A percentile compares a stretch with the other conserved stretches of the same genome.
Conservation (phyloP, 192 early-diverging fungal species). For the Linnemannia exigua region DNA sequence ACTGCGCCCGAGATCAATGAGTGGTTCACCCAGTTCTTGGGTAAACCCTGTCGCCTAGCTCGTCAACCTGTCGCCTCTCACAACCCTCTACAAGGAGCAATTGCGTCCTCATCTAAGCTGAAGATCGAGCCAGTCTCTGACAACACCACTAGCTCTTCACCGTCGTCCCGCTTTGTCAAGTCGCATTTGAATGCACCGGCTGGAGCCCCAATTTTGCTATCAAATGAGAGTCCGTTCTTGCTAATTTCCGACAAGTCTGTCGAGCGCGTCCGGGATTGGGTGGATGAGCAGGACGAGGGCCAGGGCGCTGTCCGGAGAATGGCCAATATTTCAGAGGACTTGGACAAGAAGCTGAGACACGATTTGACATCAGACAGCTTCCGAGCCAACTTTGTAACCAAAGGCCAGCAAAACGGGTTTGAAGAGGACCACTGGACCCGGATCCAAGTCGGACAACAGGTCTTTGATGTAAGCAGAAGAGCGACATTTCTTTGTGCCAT, state of each 20-base stretch:
- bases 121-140: neutral
- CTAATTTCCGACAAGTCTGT: conserved; percentile 74
- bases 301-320: conserved; percentile 44
- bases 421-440: conserved; percentile 76
- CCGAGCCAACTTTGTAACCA: conserved; percentile 79
- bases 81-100: neutral
- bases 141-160: neutral
- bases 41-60: conserved; percentile 57
- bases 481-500: neutral
- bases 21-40: conserved; percentile 63
- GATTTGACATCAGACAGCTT: conserved; percentile 64
- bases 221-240: conserved; percentile 82
- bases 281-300: conserved; percentile 53
- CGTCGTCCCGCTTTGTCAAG: conserved; percentile 48
- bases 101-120: neutral
- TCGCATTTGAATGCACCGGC: conserved; percentile 52
- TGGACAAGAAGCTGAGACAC: conserved; percentile 33
- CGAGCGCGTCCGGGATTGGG: conserved; percentile 65
- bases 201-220: conserved; percentile 65
- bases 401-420: conserved; percentile 62
- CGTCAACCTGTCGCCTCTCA: conserved; percentile 42
- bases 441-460: conserved; percentile 60
- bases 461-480: conserved; percentile 61
- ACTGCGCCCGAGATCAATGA: conserved; percentile 53
- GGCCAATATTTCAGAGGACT: conserved; percentile 27